Evolutionary conservation across 177 flowering plant genomes (phyloP).

Genomic region (Vitis hybrid): DNA sequence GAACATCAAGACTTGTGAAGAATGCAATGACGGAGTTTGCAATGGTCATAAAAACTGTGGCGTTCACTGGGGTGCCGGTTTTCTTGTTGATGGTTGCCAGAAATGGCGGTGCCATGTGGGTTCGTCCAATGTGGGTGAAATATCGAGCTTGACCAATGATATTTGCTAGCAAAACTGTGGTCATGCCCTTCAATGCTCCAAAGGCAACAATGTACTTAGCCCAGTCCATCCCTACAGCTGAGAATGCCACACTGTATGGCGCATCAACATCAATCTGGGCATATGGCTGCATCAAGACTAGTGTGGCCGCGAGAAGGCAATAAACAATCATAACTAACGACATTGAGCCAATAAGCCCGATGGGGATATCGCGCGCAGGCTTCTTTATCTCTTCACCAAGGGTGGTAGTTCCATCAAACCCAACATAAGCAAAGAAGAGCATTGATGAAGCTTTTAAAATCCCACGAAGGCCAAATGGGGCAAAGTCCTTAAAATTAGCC

Average conservation of each 20-base stretch:
- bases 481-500: conserved; percentile 11
- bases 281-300: conserved; percentile 34
- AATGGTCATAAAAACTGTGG: conserved; percentile 27
- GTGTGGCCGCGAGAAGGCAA: conserved; percentile 22
- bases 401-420: conserved; percentile 40
- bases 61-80: conserved; percentile 36
- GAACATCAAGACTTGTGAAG: conserved; percentile 33
- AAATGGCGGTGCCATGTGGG: conserved; percentile 38
- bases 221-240: conserved; percentile 32
- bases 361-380: conserved; percentile 35
- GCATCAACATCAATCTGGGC: conserved; percentile 25
- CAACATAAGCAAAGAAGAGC: conserved; percentile 30
- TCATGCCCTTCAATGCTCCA: conserved; percentile 45
- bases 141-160: conserved; percentile 35
- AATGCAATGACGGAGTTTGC: conserved; percentile 27
- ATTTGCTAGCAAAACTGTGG: conserved; percentile 31
- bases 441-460: conserved; percentile 30
- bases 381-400: conserved; percentile 40
- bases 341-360: conserved; percentile 42
- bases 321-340: conserved; percentile 19
- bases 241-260: conserved; percentile 31
- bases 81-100: conserved; percentile 25
- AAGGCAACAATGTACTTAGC: conserved; percentile 35
- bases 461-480: conserved; percentile 18
- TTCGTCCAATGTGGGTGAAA: conserved; percentile 39